Conservation (phyloP, 805 yeast species). For the Cyberlindnera veronae region DNA sequence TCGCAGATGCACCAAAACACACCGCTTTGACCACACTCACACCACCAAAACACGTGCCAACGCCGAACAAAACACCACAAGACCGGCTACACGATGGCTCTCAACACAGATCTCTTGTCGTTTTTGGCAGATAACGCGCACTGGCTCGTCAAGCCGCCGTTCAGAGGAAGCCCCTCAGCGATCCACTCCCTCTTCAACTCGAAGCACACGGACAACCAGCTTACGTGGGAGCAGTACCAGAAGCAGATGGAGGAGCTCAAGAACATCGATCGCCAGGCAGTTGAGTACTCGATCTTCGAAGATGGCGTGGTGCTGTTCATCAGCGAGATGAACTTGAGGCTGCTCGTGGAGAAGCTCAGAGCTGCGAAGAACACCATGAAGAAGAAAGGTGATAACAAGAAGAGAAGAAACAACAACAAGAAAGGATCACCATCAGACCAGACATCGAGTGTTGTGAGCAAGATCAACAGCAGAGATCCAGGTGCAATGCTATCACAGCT, state of each 20-base stretch:
- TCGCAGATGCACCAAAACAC: too few relatives aligned
- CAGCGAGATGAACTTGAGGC: slow-evolving; percentile 14
- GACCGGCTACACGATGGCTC: not conserved
- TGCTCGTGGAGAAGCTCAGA: slow-evolving; percentile 4
- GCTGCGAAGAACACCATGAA: not conserved
- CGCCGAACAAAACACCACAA: too few relatives aligned
- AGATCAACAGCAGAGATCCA: not conserved
- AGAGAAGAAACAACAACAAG: slow-evolving; percentile 1
- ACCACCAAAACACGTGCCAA: too few relatives aligned
- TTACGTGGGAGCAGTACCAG: slow-evolving; percentile 8
- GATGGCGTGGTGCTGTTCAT: slow-evolving; percentile 16
- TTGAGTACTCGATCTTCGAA: slow-evolving; percentile 7
- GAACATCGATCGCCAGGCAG: slow-evolving; percentile 10
- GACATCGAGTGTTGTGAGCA: not conserved
- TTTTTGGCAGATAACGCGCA: slow-evolving; percentile 14
- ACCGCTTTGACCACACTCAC: too few relatives aligned
- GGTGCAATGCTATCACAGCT: slow-evolving; percentile 3
- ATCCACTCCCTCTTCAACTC: slow-evolving; percentile 16
- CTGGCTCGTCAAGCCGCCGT: slow-evolving; percentile 13
- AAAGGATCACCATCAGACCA: not conserved
- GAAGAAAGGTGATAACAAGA: not conserved
- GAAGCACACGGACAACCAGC: not conserved
- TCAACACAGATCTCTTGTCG: slow-evolving; percentile 3
- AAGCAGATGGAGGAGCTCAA: slow-evolving; percentile 7
- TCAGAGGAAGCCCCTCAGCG: slow-evolving; percentile 13